A percentile compares a stretch with the other conserved stretches of the same genome.
Evolutionary conservation across 2,329 filamentous ascomycete genomes (phyloP).

Genomic region (Nigrospora oryzae): DNA sequence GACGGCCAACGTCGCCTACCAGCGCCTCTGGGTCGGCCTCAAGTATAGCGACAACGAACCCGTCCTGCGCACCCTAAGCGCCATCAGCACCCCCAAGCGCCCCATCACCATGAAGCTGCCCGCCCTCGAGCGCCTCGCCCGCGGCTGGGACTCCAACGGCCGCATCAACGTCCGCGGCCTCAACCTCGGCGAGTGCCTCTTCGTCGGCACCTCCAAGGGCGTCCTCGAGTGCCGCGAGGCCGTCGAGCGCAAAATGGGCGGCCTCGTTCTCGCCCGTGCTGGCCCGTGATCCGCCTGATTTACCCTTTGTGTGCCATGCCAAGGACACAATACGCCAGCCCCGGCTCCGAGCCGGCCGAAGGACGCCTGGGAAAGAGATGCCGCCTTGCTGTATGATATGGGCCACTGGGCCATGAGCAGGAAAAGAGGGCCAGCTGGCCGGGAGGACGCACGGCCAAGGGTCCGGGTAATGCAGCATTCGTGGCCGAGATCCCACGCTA

Average conservation of each 20-base stretch:
- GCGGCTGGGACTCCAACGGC: conserved; percentile 57
- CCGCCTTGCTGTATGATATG: too few relatives aligned
- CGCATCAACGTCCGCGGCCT: conserved; percentile 63
- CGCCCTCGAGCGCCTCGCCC: conserved; percentile 55
- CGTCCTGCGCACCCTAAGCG: conserved; percentile 58
- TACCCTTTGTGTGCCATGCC: too few relatives aligned
- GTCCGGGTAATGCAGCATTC: too few relatives aligned
- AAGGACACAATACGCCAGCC: too few relatives aligned
- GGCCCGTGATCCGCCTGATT: conserved; percentile 7
- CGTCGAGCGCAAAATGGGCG: conserved; percentile 72
- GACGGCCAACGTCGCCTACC: conserved; percentile 59
- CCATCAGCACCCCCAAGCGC: conserved; percentile 69
- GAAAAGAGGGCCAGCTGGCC: too few relatives aligned
- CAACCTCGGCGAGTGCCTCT: conserved; percentile 74
- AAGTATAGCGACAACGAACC: conserved; percentile 85
- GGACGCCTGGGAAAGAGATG: too few relatives aligned
- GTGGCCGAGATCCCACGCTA: too few relatives aligned
- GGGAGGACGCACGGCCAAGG: too few relatives aligned
- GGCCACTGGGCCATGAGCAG: too few relatives aligned
- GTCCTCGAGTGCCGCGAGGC: conserved; percentile 78
- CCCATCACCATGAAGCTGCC: conserved; percentile 56
- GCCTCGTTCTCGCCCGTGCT: conserved; percentile 67
- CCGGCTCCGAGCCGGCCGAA: too few relatives aligned
- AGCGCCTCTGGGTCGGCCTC: conserved; percentile 78
- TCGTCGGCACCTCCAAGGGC: conserved; percentile 68